Base-by-base conservation (phyloP, 2,329 filamentous ascomycete species). In the Epichloe scottii region DNA sequence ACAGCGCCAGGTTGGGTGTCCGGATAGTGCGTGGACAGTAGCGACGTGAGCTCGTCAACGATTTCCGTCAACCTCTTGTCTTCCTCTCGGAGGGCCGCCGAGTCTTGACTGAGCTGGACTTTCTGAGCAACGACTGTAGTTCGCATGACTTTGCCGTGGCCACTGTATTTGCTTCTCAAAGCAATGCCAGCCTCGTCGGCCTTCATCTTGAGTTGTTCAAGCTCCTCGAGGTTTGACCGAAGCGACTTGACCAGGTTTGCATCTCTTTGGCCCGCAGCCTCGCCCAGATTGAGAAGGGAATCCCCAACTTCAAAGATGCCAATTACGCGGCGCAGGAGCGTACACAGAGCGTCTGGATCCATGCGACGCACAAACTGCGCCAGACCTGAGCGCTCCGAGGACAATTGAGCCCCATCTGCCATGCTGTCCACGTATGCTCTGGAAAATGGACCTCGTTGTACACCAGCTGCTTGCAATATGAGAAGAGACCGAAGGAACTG, bases 81-180 rank as follows among this genome's bases (percentile, higher is more conserved):
- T 57, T 84, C 75, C 43, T 82, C 76, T 0, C 84, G 86, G 30
- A 91, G 73, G 3, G 78, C 73, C 1, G 85, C 81, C 57, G 83
- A 82, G 62, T 89, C 83, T 55, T 81, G 85, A 66, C 84, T 88
- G 40, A 93, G 73, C 60, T 89, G 83, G 17, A 93, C 86, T 62
- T 87, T 86, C 61, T 91, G 86, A 15, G 86, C 86, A 48, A 91
- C 81, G 34, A 91, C 80, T 0, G 87, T 91, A 1, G 87, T 88
- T 43, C 88, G 77, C 40, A 88, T 68, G 42, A 85, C 81, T 56
- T 81, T 82, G 66, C 77, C 78, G 56, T 84, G 82, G 11, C 84
- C 76, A 58, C 84, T 84, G 64, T 93, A 86, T 62, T 84, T 84
- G 67, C 84, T 94, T 55, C 83, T 81, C 33, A 94, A 73, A 4